Base-by-base conservation (phyloP, 306 rosid species). In the Arachis stenosperma region DNA sequence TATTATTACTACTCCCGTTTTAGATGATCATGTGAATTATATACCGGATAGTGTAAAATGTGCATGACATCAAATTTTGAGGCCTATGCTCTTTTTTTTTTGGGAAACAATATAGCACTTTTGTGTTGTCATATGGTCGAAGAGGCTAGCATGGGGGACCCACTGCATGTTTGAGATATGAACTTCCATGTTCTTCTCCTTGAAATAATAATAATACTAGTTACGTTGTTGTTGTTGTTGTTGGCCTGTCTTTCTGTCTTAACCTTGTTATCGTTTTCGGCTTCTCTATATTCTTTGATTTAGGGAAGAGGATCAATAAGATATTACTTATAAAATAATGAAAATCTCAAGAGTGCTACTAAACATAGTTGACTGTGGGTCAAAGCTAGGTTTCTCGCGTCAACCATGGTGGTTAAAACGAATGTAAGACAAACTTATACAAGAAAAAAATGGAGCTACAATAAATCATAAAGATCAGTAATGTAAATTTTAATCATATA, bases 121-220 rank as follows among this genome's bases (percentile, higher is more conserved):
- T 42, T 55, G 64, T 56, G 67, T 50, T 62, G 67, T 36, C 30
- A 61, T 61, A 13, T 14, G 54, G 62, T 22, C 2, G 30, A 33
- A 33, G 41, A 73, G 59, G 44, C 56, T 40, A 22, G 46, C 37
- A 33, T 13, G 71, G 76, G 86, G 86, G 79, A 44, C 79, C 81
- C 75, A 81, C 65, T 76, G 86, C 81, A 84, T 80, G 90, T 80
- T 75, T 69, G 87, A 83, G 65, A 80, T 62, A 79, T 13, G 66
- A 64, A 81, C 79, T 53, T 78, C 80, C 79, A 80, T 83, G 83
- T 73, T 64, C 61, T 39, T 10, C 71, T 72, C 37, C 51, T 61
- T 65, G 47, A 79, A 37, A 14, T 52, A 52, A 22, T 52, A 52
- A 3, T 52, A 52, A 8, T 52, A n/a, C 6, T 50, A 5, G 8